Conservation (phyloP, 768 basidiomycete genomes). For the Sistotremastrum niveocremeum region DNA sequence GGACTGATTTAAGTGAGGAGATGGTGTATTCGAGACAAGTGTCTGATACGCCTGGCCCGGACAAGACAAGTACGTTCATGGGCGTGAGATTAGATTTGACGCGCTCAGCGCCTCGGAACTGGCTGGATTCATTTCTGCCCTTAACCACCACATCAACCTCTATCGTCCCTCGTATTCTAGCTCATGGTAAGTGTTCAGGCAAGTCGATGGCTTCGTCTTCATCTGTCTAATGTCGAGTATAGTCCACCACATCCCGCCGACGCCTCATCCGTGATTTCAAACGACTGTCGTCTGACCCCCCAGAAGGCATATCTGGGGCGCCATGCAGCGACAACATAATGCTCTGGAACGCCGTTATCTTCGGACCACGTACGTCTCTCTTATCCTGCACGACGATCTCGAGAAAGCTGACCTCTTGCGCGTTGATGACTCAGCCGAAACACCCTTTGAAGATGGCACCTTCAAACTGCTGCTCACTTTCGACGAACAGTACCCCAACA, state of each 20-base stretch:
- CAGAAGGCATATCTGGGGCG: constrained; percentile 91
- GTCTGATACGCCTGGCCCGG: constrained; percentile 44
- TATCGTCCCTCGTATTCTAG: no score
- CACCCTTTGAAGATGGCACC: constrained; percentile 98
- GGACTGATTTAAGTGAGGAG: constrained; percentile 35
- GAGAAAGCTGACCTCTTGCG: constrained; percentile 2
- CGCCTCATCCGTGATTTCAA: constrained; percentile 98
- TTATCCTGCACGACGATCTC: background rate
- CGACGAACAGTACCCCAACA: constrained; percentile 97
- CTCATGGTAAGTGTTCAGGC: no score
- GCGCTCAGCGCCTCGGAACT: no score
- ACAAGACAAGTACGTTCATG: constrained; percentile 71
- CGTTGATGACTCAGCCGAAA: constrained; percentile 53
- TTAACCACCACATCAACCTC: no score
- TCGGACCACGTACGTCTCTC: constrained; percentile 72
- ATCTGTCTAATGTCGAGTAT: background rate
- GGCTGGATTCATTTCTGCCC: no score
- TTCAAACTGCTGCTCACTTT: constrained; percentile 94
- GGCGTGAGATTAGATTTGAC: constrained; percentile 3
- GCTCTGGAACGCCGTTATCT: constrained; percentile 99
- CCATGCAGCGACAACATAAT: constrained; percentile 98
- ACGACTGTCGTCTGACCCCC: constrained; percentile 85
- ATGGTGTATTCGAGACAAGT: constrained; percentile 31
- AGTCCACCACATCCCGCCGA: constrained; percentile 91
- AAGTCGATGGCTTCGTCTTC: no score